Evolutionary conservation across 345 rosid genomes (phyloP), one percentile per base, ranked within the genome.

Genomic region (Jatropha curcas): DNA sequence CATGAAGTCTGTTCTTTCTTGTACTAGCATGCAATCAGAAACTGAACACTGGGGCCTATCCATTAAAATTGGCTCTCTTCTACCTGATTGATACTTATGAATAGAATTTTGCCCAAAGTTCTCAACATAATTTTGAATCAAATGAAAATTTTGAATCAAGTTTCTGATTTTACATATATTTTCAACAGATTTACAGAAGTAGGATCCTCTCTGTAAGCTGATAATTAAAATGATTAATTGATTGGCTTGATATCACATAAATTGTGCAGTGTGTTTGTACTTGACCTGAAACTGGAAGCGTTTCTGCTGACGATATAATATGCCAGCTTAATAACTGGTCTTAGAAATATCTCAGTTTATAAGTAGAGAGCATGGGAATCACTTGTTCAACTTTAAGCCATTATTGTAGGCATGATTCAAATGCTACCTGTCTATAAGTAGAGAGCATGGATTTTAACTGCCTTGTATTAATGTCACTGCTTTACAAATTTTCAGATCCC

Each of bases 401-500:
- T 34, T 41, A 37, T 10, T 41, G 37, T n/a, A 20, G 20, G 20
- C 53, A 48, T 16, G 53, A 48, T 48, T 48, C 53, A 48, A 48
- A 41, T 7, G 11, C 1, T 41, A 41, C 45, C 10, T n/a, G n/a
- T n/a, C n/a, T n/a, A n/a, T n/a, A n/a, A n/a, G n/a, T n/a, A n/a
- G n/a, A n/a, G n/a, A n/a, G n/a, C n/a, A n/a, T n/a, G n/a, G n/a
- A 41, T 24, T 39, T 14, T 48, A 48, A 16, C 6, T 4, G 53
- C 6, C 19, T 48, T 28, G 35, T 45, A 63, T 63, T 2, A 24
- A 19, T 37, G 3, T 22, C 33, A 12, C 22, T 11, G 13, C 12
- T 10, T 7, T 62, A 33, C 27, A 61, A 35, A 8, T 52, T 69
- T 68, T 50, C 83, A 94, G 98, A 95, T 95, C 62, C 96, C 98